Percentiles rank a stretch among this genome's conserved stretches.
phyloP scores from a whole-genome alignment of 192 early-diverging fungal species.

The Backusella westeae region DNA sequence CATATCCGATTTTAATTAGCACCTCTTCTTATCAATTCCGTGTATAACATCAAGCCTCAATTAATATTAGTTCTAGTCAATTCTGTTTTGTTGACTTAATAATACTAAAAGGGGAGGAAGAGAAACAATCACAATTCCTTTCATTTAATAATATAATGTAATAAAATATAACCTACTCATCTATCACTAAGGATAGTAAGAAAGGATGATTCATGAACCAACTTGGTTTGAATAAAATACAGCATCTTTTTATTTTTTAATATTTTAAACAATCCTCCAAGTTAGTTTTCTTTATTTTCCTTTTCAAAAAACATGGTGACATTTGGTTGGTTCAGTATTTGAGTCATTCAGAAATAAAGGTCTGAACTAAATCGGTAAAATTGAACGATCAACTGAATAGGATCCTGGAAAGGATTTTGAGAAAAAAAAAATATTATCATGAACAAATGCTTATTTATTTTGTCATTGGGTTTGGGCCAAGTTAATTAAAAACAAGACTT shows the following conservation, averaged over 20 bases:
- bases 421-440: not conserved
- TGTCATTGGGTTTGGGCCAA: not conserved
- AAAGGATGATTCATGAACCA: constrained; percentile 39
- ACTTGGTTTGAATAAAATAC: constrained; percentile 23
- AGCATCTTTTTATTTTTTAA: not conserved
- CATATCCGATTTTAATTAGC: not conserved
- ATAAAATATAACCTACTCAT: not conserved
- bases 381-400: not conserved
- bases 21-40: not conserved
- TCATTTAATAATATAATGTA: no score
- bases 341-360: not conserved
- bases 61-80: not conserved
- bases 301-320: not conserved
- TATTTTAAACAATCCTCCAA: not conserved
- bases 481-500: not conserved
- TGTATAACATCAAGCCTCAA: not conserved
- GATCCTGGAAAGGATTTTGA: not conserved
- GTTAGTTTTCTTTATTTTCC: not conserved
- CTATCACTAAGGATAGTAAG: not conserved
- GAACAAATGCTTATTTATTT: not conserved
- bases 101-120: constrained; percentile 10
- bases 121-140: not conserved
- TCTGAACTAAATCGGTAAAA: not conserved
- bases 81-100: constrained; percentile 6
- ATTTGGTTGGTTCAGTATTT: not conserved